Evolutionary conservation across 148 eudicot species (phyloP).

Genomic region (Beta vulgaris): DNA sequence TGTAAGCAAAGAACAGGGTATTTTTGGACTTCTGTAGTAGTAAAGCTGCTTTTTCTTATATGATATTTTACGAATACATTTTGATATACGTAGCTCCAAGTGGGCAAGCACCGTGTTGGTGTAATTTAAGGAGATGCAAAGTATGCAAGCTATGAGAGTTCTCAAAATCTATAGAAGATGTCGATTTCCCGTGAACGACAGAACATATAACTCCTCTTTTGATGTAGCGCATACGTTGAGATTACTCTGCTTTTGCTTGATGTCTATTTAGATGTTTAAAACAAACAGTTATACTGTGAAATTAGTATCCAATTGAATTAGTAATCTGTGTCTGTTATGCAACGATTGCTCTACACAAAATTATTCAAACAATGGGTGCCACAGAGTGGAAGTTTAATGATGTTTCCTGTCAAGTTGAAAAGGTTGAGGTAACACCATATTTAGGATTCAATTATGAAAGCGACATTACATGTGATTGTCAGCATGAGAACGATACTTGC

Average conservation of each 20-base stretch:
- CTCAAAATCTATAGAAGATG: too few species aligned
- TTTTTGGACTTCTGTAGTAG: neutral
- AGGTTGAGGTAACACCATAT: conserved; percentile 32
- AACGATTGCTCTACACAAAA: conserved; percentile 55
- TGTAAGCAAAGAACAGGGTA: too few species aligned
- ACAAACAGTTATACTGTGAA: neutral
- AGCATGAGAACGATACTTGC: conserved; percentile 44
- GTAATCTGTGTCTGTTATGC: neutral
- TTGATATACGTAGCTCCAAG: too few species aligned
- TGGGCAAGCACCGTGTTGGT: too few species aligned
- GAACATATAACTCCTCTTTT: neutral
- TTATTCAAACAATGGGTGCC: conserved; percentile 54
- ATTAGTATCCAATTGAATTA: neutral
- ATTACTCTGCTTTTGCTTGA: neutral
- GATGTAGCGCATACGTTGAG: neutral
- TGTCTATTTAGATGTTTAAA: neutral
- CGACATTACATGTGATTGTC: conserved; percentile 49
- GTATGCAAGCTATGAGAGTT: too few species aligned
- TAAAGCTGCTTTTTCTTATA: neutral
- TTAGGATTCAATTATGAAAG: conserved; percentile 35
- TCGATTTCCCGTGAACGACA: neutral
- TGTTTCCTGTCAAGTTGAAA: conserved; percentile 43
- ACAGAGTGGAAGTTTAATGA: conserved; percentile 49
- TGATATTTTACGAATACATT: neutral
- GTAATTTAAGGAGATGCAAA: neutral